phyloP scores from a whole-genome alignment of 2,329 filamentous ascomycete species.

The Venturia aucupariae region DNA sequence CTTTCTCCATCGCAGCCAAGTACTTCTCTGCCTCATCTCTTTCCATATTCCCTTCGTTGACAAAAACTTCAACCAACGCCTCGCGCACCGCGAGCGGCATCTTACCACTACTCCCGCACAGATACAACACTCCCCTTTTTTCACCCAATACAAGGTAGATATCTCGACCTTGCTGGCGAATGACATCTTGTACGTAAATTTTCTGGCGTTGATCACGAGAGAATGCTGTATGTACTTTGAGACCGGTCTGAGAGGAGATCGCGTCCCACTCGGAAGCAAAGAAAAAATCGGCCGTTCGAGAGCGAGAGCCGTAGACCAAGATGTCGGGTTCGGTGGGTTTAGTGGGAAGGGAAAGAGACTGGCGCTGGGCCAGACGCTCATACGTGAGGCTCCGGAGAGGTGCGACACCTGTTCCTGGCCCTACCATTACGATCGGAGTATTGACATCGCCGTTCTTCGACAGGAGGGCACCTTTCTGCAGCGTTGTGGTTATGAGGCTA shows the following conservation, averaged over 20 bases:
- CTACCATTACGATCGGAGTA: constrained; percentile 64
- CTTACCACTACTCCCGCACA: constrained; percentile 55
- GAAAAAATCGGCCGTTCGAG: constrained; percentile 65
- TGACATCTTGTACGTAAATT: constrained; percentile 58
- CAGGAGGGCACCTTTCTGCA: constrained; percentile 45
- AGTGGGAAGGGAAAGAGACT: constrained; percentile 18
- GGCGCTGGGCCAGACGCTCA: constrained; percentile 45
- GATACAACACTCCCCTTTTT: constrained; percentile 44
- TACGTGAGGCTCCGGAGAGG: constrained; percentile 75
- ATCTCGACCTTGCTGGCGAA: constrained; percentile 41
- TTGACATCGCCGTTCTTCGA: constrained; percentile 36
- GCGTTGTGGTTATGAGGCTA: constrained; percentile 50
- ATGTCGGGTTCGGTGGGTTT: constrained; percentile 30
- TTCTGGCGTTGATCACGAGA: constrained; percentile 55
- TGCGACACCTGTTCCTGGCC: constrained; percentile 78
- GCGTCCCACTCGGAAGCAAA: constrained; percentile 66
- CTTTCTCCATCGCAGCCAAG: constrained; percentile 50
- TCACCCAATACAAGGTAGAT: constrained; percentile 46
- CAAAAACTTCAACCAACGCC: constrained; percentile 54
- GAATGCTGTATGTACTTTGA: constrained; percentile 56
- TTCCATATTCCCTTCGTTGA: constrained; percentile 30
- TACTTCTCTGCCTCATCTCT: constrained; percentile 46
- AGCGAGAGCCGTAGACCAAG: constrained; percentile 81
- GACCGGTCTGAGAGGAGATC: constrained; percentile 32
- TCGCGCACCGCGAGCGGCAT: constrained; percentile 64